Conservation (phyloP, 2,329 filamentous ascomycete species). For the Pyrenochaeta sp. region DNA sequence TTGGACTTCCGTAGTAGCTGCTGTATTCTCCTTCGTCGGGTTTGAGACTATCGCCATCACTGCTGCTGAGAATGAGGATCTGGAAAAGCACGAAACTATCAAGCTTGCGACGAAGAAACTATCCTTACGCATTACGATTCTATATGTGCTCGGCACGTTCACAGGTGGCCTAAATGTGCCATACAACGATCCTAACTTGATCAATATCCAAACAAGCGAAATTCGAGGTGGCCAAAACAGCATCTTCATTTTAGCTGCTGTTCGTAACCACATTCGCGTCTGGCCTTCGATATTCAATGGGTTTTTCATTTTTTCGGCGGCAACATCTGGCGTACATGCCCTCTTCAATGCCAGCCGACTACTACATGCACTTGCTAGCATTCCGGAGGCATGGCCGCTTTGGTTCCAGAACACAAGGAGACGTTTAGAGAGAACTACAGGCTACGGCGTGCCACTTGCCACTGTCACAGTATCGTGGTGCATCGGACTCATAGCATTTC, state of each 20-base stretch:
- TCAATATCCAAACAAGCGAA: constrained; percentile 37
- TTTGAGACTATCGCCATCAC: constrained; percentile 56
- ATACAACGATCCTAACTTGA: constrained; percentile 46
- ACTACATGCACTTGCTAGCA: constrained; percentile 55
- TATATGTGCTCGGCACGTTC: constrained; percentile 55
- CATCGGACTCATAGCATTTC: constrained; percentile 50
- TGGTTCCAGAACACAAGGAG: constrained; percentile 44
- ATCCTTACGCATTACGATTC: constrained; percentile 53
- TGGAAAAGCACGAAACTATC: constrained; percentile 54
- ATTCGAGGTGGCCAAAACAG: constrained; percentile 46
- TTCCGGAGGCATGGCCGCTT: constrained; percentile 51
- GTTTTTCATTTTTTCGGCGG: constrained; percentile 57
- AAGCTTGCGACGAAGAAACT: constrained; percentile 57
- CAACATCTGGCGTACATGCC: constrained; percentile 53
- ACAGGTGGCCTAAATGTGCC: constrained; percentile 55
- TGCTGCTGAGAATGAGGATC: constrained; percentile 54
- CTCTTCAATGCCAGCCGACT: constrained; percentile 55
- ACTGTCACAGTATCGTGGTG: constrained; percentile 50
- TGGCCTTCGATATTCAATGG: constrained; percentile 56
- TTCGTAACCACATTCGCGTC: constrained; percentile 49
- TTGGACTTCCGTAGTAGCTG: constrained; percentile 54
- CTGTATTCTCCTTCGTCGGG: constrained; percentile 56
- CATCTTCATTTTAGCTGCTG: constrained; percentile 52
- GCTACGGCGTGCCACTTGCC: constrained; percentile 50
- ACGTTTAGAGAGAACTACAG: constrained; percentile 48